Conservation (phyloP, 1,284 basidiomycete species). For the Rhizoctonia solani region DNA sequence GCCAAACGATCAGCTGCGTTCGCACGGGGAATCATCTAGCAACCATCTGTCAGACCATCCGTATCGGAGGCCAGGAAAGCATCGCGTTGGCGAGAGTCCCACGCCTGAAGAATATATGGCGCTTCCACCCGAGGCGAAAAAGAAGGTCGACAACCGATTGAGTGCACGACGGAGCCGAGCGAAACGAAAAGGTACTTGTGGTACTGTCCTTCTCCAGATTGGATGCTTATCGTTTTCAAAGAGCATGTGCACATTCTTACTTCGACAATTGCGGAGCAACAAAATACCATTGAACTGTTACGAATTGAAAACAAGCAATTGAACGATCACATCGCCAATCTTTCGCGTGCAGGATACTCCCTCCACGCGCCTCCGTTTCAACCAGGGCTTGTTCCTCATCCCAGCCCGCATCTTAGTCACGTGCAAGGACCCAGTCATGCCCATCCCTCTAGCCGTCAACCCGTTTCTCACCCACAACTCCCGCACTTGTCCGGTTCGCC, state of each 20-base stretch:
- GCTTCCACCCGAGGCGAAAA: slow-evolving; percentile 29
- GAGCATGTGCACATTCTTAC: slow-evolving; percentile 28
- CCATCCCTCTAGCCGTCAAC: slow-evolving; percentile 6
- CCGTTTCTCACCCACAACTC: background rate
- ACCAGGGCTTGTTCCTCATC: slow-evolving; percentile 16
- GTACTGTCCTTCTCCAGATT: background rate
- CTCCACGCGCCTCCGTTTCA: slow-evolving; percentile 19
- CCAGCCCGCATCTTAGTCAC: slow-evolving; percentile 24
- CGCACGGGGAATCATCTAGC: background rate
- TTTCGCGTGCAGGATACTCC: slow-evolving; percentile 27
- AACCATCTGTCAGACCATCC: background rate
- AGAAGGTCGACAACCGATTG: slow-evolving; percentile 32
- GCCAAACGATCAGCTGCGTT: background rate
- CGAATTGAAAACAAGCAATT: slow-evolving; percentile 32
- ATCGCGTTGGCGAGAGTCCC: slow-evolving; percentile 29
- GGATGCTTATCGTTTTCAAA: background rate
- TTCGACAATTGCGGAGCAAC: slow-evolving; percentile 17
- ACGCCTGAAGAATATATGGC: slow-evolving; percentile 31
- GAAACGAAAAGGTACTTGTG: slow-evolving; percentile 33
- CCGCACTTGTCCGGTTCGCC: slow-evolving; percentile 9
- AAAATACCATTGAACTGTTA: slow-evolving; percentile 27
- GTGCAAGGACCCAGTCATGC: slow-evolving; percentile 4
- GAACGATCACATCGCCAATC: slow-evolving; percentile 33
- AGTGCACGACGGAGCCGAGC: slow-evolving; percentile 28
- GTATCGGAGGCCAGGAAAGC: slow-evolving; percentile 24